Evolutionary conservation across 2,329 filamentous ascomycete genomes (phyloP), one percentile per base, ranked within the genome.

Genomic region (Biscogniauxia sp.): DNA sequence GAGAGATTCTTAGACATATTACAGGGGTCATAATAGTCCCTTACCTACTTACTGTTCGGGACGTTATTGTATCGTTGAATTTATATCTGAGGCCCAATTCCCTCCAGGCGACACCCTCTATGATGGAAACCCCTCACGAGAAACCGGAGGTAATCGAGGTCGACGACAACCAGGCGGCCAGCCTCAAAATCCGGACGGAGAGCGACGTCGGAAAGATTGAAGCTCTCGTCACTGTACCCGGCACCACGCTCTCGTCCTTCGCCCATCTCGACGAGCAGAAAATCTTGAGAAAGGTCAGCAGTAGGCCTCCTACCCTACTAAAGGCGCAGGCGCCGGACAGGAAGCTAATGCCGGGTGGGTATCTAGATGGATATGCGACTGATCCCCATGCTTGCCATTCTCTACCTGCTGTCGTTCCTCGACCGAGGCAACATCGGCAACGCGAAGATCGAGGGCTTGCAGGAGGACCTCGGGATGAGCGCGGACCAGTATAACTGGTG

Each of bases 341-440:
- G 32, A 28, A 25, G 26, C 23, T 15, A 9, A 7, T 51, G 25
- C 45, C 2, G 5, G 17, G 2, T 25, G n/a, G n/a, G n/a, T n/a
- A n/a, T n/a, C n/a, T n/a, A 83, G 80, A 82, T 84, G 77, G 82
- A 84, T 57, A 62, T 80, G 20, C 80, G 78, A 2, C 68, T 84
- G 20, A 81, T 84, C 15, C 86, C 86, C 0, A 82, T 83, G 88
- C 70, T 95, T 82, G 80, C 90, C 9, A 54, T 85, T 25, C 79
- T 91, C 0, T 91, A 91, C 67, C 77, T 91, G 0, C 79, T 91
- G 1, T 88, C 86, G 25, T 91, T 89, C 70, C 80, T 91, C 23
- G 88, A 91, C 70, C 80, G 81, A 20, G 86, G 85, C 8, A 91
- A 91, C 66, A 83, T 83, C 53, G 82, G 81, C 59, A 90, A 90